Conservation (phyloP, 2,329 filamentous ascomycete genomes). For the Beauveria sp. region DNA sequence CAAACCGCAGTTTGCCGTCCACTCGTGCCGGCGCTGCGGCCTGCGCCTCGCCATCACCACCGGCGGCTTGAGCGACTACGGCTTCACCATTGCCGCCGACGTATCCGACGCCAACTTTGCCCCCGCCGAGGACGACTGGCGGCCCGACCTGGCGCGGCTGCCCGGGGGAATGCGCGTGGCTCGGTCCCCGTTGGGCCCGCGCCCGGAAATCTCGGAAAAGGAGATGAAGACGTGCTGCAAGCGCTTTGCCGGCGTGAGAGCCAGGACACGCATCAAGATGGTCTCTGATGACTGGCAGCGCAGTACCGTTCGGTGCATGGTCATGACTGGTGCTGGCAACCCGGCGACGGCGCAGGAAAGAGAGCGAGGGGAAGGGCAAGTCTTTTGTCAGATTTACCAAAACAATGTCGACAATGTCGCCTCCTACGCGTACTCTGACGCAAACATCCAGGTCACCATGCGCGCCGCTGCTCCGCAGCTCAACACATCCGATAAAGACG, state of each 20-base stretch:
- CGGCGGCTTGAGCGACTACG: conserved; percentile 8
- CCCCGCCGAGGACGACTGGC: conserved; percentile 11
- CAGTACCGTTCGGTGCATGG: conserved; percentile 6
- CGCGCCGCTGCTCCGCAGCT: neutral
- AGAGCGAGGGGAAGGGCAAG: neutral
- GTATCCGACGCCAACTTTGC: conserved; percentile 3
- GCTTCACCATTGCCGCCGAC: conserved; percentile 10
- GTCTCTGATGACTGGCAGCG: neutral
- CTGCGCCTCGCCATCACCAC: conserved; percentile 13
- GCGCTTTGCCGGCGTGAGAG: neutral
- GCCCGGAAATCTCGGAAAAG: conserved; percentile 6
- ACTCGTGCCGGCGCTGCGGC: conserved; percentile 13
- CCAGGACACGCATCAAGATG: conserved; percentile 1
- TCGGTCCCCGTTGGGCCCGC: conserved; percentile 7
- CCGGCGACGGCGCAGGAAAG: neutral
- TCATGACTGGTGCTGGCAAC: neutral
- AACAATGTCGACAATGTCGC: neutral
- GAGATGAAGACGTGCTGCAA: conserved; percentile 9
- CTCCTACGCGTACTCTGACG: neutral
- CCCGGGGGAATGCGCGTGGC: conserved; percentile 11
- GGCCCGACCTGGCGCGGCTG: conserved; percentile 12
- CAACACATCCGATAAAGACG: neutral
- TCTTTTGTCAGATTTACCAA: conserved; percentile 9
- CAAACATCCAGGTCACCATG: conserved; percentile 11
- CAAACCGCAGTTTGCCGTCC: conserved; percentile 10